phyloP scores from a whole-genome alignment of 1,284 basidiomycete species.

The Thecaphora frezii region DNA sequence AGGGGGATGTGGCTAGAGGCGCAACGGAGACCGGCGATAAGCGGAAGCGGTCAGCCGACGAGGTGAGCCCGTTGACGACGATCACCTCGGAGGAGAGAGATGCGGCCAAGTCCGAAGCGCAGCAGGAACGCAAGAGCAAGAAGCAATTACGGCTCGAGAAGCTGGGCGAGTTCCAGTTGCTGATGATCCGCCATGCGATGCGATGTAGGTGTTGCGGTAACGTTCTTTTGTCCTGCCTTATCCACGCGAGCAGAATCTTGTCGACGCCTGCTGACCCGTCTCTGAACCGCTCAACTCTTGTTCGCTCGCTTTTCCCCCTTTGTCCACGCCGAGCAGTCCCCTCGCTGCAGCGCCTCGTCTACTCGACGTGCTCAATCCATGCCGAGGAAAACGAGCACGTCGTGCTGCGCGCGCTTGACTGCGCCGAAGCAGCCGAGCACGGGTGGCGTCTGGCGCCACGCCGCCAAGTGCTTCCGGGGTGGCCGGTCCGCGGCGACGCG shows the following conservation, averaged over 20 bases:
- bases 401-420: slow-evolving; percentile 62
- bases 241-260: too few relatives aligned
- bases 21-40: too few relatives aligned
- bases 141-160: slow-evolving; percentile 13
- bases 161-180: slow-evolving; percentile 67
- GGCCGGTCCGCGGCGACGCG: slow-evolving; percentile 38
- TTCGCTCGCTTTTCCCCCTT: not conserved
- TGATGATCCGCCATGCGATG: slow-evolving; percentile 93
- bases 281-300: too few relatives aligned
- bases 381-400: slow-evolving; percentile 86
- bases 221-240: not conserved
- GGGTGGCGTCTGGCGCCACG: slow-evolving; percentile 44
- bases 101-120: slow-evolving; percentile 1
- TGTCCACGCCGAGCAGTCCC: slow-evolving; percentile 62
- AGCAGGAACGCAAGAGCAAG: slow-evolving; percentile 5
- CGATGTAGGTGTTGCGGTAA: slow-evolving; percentile 66
- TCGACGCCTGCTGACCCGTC: too few relatives aligned
- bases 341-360: slow-evolving; percentile 73
- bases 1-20: too few relatives aligned
- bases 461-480: slow-evolving; percentile 34
- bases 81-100: too few relatives aligned
- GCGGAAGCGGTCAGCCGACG: too few relatives aligned
- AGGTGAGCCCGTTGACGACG: too few relatives aligned
- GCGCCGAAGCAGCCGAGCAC: slow-evolving; percentile 23
- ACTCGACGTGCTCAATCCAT: slow-evolving; percentile 94